A percentile compares a stretch with the other conserved stretches of the same genome.
Evolutionary conservation across 2,329 filamentous ascomycete species (phyloP).

Genomic region (Coniochaeta sp.): DNA sequence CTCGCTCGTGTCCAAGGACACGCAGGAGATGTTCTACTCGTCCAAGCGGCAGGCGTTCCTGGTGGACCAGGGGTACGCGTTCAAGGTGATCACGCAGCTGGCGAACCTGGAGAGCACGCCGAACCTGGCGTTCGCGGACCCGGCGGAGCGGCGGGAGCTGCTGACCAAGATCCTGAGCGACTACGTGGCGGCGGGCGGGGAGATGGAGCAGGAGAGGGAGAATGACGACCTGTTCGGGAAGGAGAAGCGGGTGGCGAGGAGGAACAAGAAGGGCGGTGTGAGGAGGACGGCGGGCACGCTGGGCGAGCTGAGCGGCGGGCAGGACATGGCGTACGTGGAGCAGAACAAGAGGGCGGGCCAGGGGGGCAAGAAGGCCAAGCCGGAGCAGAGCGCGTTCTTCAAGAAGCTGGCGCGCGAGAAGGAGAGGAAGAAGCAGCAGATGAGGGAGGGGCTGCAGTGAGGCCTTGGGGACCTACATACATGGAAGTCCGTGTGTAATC

Average conservation of each 20-base stretch:
- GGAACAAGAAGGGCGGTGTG: constrained; percentile 37
- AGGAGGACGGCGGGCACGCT: constrained; percentile 79
- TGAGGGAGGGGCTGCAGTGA: not conserved
- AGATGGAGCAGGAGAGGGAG: constrained; percentile 27
- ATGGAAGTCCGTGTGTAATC: no score
- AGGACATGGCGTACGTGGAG: constrained; percentile 95
- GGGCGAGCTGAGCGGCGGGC: constrained; percentile 79
- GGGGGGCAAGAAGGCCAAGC: constrained; percentile 49
- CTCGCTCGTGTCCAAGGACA: constrained; percentile 93
- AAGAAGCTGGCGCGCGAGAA: constrained; percentile 58
- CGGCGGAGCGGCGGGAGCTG: constrained; percentile 75
- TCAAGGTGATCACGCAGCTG: constrained; percentile 96
- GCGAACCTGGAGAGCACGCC: constrained; percentile 83
- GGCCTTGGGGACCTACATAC: no score
- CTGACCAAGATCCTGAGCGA: constrained; percentile 85
- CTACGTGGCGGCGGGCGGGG: not conserved
- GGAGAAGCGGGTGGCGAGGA: constrained; percentile 8
- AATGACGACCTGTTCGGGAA: constrained; percentile 32
- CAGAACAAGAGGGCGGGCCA: constrained; percentile 69
- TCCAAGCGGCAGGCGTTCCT: constrained; percentile 95
- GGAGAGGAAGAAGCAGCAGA: constrained; percentile 28
- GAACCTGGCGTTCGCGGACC: constrained; percentile 70
- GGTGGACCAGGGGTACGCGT: constrained; percentile 96
- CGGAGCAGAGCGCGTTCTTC: constrained; percentile 52
- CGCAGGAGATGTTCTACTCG: constrained; percentile 95